These are phyloP conservation scores for Croton laevigatus DNA, from an alignment of 441 rosid species.

Conservation along the genomic window DNA sequence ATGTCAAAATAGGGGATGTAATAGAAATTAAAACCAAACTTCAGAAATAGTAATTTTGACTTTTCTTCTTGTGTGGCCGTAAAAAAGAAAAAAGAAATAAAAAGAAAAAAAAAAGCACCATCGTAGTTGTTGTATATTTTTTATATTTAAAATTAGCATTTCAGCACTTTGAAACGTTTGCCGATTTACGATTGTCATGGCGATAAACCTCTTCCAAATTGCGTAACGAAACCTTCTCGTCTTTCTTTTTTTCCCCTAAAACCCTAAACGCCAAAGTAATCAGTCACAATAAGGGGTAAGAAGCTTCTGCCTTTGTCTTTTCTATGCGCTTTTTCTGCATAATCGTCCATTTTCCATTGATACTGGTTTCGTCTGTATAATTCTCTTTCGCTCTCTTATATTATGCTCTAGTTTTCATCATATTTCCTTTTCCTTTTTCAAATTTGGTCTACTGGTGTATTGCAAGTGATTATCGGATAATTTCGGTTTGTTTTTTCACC, in stretches of 20 bases:
- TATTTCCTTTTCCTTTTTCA: neutral
- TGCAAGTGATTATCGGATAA: too few relatives aligned
- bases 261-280: neutral
- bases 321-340: neutral
- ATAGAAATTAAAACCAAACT: too few relatives aligned
- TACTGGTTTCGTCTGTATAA: neutral
- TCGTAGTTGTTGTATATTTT: too few relatives aligned
- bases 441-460: neutral
- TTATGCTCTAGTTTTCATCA: neutral
- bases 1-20: too few relatives aligned
- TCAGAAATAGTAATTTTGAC: too few relatives aligned
- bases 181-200: neutral
- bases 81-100: too few relatives aligned
- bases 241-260: neutral
- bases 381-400: neutral
- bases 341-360: neutral
- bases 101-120: too few relatives aligned
- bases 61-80: too few relatives aligned
- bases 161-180: too few relatives aligned
- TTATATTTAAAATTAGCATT: too few relatives aligned
- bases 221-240: constrained; percentile 2
- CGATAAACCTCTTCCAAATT: constrained; percentile 5
- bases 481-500: neutral
- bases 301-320: neutral
- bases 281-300: neutral